These are phyloP conservation scores for Austroboletus niveus DNA, from an alignment of 1,284 basidiomycete species.

Conservation along the genomic window DNA sequence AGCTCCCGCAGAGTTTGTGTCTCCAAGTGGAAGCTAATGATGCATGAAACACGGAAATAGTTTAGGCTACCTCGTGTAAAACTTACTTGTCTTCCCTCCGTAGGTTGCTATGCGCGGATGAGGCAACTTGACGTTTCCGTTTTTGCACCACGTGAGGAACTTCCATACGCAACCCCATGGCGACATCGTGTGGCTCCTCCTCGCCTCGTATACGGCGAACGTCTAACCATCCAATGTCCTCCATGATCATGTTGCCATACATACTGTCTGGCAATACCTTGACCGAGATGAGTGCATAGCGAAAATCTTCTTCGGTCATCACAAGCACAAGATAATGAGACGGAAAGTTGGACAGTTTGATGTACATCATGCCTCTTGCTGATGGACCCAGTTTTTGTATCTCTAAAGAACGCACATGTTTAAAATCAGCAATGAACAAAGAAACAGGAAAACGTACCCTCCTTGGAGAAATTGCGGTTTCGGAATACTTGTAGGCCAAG, in stretches of 20 bases:
- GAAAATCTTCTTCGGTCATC: constrained; percentile 72
- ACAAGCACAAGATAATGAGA: constrained; percentile 75
- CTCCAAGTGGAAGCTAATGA: constrained; percentile 61
- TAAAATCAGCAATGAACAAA: not conserved
- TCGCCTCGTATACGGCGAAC: constrained; percentile 56
- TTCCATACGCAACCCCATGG: constrained; percentile 10
- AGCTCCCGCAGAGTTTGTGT: constrained; percentile 69
- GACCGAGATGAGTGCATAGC: constrained; percentile 72
- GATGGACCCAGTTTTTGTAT: constrained; percentile 59
- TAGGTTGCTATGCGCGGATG: constrained; percentile 4
- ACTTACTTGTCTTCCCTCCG: constrained; percentile 30
- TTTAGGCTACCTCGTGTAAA: not conserved
- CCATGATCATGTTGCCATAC: constrained; percentile 59
- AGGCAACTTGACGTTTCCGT: constrained; percentile 34
- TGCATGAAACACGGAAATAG: not conserved
- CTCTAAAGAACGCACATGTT: constrained; percentile 41
- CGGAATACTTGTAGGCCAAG: constrained; percentile 70
- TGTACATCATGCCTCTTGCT: constrained; percentile 58
- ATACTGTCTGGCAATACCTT: constrained; percentile 49
- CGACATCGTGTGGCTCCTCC: constrained; percentile 25
- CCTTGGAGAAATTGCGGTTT: constrained; percentile 60
- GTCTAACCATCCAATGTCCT: constrained; percentile 78
- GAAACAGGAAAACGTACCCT: constrained; percentile 42
- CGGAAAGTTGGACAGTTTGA: constrained; percentile 68
- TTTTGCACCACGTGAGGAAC: constrained; percentile 34